phyloP scores from a whole-genome alignment of 768 basidiomycete genomes.

The Pilatotrama ljubarskyi region DNA sequence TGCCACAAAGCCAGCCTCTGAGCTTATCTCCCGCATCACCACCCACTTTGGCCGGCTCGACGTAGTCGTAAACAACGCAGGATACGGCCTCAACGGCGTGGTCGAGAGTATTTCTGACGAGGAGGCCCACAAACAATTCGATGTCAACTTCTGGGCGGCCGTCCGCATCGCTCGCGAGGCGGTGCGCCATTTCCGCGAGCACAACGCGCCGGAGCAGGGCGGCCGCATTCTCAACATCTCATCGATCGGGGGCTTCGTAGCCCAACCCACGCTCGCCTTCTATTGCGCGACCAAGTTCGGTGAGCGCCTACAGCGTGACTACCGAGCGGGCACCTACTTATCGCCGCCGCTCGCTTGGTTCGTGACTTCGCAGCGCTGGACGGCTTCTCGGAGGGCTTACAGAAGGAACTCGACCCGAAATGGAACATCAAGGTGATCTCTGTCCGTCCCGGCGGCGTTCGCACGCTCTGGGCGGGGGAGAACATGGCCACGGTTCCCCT shows the following conservation, averaged over 20 bases:
- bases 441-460: conserved; percentile 26
- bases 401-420: conserved; percentile 21
- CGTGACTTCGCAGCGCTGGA: conserved; percentile 16
- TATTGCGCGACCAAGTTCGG: conserved; percentile 41
- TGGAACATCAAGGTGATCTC: conserved; percentile 25
- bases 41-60: conserved; percentile 33
- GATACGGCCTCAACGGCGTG: conserved; percentile 32
- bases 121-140: conserved; percentile 38
- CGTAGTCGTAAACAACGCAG: conserved; percentile 34
- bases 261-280: conserved; percentile 33
- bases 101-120: conserved; percentile 38
- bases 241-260: conserved; percentile 34
- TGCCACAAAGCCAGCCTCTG: conserved; percentile 12
- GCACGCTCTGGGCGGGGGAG: conserved; percentile 21
- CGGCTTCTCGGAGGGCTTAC: conserved; percentile 25
- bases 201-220: conserved; percentile 22
- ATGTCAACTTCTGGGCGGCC: conserved; percentile 48
- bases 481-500: conserved; percentile 2
- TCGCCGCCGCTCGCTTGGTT: no score
- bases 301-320: conserved; percentile 16
- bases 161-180: conserved; percentile 34
- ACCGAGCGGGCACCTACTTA: no score
- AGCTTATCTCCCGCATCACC: conserved; percentile 11
- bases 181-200: conserved; percentile 19
- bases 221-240: conserved; percentile 35